Evolutionary conservation across 305 asterid species (phyloP), one percentile per base, ranked within the genome.

Genomic region (Solanum hybrid): DNA sequence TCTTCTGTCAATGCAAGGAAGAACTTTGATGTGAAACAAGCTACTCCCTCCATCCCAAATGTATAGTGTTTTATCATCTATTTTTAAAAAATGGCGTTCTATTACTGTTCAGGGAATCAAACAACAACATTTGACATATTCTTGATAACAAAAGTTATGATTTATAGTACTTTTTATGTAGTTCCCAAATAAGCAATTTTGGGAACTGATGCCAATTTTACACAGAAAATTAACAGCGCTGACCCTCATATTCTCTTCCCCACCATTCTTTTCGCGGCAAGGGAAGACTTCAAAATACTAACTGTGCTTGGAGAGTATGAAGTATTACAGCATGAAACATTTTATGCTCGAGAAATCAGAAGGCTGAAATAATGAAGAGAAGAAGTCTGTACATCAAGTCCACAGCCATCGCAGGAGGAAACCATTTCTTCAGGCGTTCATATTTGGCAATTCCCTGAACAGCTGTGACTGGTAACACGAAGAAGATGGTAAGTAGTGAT

Each of bases 391-490:
- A 97, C 98, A 97, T 96, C 93, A 96, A 91, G 88, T 97, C 94
- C 90, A 96, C 91, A 81, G 99, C 98, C 97, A 94, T 95, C 81
- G 97, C 99, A 22, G 99, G 99, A 65, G 99, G 99, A 92, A 97
- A 96, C 99, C 99, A 96, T 92, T 93, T 95, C 91, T 90, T 93
- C 76, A 96, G 89, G 73, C 93, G 93, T 39, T 96, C 98, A 85
- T 93, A 96, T 92, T 96, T 96, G 10, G 98, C 99, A 20, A 97
- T 95, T 90, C 99, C 99, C 88, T 97, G 99, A 90, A 95, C 96
- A 7, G 98, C 98, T 36, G 99, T 94, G 34, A 97, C 99, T 51
- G 99, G 99, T 39, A 95, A 97, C 77, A 97, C 96, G 22, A 96
- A 97, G 96, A 97, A 97, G 91, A 97, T 92, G 13, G 99, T 97